Percentiles rank a stretch among this genome's conserved stretches.
Conservation (phyloP, 2,329 filamentous ascomycete species). For the Drechslerella coelobrocha region DNA sequence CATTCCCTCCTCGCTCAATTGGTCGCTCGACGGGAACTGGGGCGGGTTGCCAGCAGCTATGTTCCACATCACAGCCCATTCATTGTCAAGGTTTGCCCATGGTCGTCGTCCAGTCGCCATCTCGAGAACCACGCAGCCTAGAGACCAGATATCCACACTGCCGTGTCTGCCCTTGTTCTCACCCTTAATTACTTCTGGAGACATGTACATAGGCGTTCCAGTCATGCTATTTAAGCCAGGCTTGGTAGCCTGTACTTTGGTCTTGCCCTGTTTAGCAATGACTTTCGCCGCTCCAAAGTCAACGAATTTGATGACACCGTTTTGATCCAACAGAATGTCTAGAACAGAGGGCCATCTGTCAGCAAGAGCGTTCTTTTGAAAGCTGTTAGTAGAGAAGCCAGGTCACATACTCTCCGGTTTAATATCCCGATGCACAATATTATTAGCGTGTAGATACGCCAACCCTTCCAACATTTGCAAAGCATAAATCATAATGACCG, state of each 20-base stretch:
- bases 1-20: slow-evolving; percentile 81
- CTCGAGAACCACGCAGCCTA: slow-evolving; percentile 94
- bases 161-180: slow-evolving; percentile 80
- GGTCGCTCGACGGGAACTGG: slow-evolving; percentile 78
- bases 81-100: slow-evolving; percentile 95
- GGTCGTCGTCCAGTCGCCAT: slow-evolving; percentile 95
- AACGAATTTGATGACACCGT: slow-evolving; percentile 98
- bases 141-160: slow-evolving; percentile 92
- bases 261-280: slow-evolving; percentile 91
- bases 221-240: slow-evolving; percentile 73
- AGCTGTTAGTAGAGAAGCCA: not conserved
- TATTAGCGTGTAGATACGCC: slow-evolving; percentile 87
- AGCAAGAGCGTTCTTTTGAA: slow-evolving; percentile 50
- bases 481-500: slow-evolving; percentile 95
- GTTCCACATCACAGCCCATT: slow-evolving; percentile 99
- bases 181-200: slow-evolving; percentile 95
- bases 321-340: slow-evolving; percentile 96
- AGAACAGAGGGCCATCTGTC: slow-evolving; percentile 43
- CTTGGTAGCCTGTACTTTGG: slow-evolving; percentile 79
- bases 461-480: slow-evolving; percentile 92
- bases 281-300: slow-evolving; percentile 98
- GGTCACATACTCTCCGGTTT: slow-evolving; percentile 86
- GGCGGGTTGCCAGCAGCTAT: slow-evolving; percentile 96
- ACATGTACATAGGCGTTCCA: slow-evolving; percentile 99
- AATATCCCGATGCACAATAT: slow-evolving; percentile 94